Conservation (phyloP, 2,329 filamentous ascomycete species). For the Monilinia fructicola region DNA sequence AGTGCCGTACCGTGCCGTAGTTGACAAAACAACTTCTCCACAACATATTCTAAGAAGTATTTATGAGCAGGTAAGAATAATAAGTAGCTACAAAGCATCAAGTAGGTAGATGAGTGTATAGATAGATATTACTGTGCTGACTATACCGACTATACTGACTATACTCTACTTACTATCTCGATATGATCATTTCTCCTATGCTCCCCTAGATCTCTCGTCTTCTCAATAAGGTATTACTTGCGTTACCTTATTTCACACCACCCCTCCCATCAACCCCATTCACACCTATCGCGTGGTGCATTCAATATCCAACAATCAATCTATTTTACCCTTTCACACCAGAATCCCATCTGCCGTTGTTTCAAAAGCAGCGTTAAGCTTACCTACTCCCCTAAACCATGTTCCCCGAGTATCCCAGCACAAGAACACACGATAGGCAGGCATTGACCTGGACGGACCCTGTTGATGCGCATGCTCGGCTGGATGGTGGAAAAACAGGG, state of each 20-base stretch:
- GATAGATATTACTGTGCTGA: no score
- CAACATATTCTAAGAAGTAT: no score
- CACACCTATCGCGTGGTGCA: not conserved
- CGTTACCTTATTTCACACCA: not conserved
- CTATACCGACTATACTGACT: no score
- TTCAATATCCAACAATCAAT: not conserved
- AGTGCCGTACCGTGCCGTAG: no score
- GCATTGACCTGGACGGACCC: conserved; percentile 9
- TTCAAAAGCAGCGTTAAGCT: conserved; percentile 21
- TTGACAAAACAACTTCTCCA: no score
- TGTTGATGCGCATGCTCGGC: conserved; percentile 21
- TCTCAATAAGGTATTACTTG: not conserved
- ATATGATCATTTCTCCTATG: no score
- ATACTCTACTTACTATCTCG: no score
- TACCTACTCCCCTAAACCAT: conserved; percentile 4
- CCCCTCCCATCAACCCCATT: not conserved
- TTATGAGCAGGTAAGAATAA: no score
- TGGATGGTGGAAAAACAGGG: conserved; percentile 13
- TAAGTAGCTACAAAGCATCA: no score
- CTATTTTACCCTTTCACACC: not conserved
- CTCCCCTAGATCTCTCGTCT: not conserved
- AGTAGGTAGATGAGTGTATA: no score
- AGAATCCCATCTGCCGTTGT: conserved; percentile 17
- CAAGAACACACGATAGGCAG: not conserved
- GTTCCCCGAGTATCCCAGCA: conserved; percentile 21